Conservation (phyloP, 2,329 filamentous ascomycete species). For the Botrytis elliptica region DNA sequence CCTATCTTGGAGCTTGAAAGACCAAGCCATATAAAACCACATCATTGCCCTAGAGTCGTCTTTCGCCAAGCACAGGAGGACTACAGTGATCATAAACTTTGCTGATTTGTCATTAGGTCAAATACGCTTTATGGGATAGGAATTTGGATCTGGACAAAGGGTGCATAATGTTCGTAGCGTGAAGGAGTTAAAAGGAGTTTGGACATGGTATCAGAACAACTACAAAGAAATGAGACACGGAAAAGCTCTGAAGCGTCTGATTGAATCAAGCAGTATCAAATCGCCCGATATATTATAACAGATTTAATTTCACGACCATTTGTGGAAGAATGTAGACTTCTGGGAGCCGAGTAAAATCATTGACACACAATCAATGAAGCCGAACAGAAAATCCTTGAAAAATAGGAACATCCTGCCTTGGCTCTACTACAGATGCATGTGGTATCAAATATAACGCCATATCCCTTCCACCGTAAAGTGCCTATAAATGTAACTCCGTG, state of each 20-base stretch:
- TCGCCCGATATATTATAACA: not conserved
- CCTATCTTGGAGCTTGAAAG: constrained; percentile 96
- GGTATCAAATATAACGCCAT: constrained; percentile 34
- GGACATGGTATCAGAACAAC: not conserved
- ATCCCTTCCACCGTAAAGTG: constrained; percentile 17
- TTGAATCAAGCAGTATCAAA: not conserved
- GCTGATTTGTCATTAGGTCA: not conserved
- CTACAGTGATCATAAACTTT: not conserved
- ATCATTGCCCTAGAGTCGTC: constrained; percentile 75
- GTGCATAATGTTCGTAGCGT: not conserved
- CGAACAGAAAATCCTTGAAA: not conserved
- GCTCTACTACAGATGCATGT: constrained; percentile 29
- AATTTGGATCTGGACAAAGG: not conserved
- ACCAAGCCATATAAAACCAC: constrained; percentile 63
- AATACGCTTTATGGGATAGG: constrained; percentile 8
- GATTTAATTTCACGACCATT: not conserved
- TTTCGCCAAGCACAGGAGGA: not conserved
- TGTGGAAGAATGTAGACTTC: not conserved
- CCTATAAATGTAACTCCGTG: constrained; percentile 26
- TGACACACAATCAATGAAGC: not conserved
- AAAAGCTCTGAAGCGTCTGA: not conserved
- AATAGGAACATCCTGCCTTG: not conserved
- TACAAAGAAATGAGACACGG: not conserved
- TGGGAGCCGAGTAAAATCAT: not conserved
- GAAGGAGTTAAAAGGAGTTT: constrained; percentile 13